phyloP scores from a whole-genome alignment of 768 basidiomycete genomes.

The Xerocomus potaroensis region DNA sequence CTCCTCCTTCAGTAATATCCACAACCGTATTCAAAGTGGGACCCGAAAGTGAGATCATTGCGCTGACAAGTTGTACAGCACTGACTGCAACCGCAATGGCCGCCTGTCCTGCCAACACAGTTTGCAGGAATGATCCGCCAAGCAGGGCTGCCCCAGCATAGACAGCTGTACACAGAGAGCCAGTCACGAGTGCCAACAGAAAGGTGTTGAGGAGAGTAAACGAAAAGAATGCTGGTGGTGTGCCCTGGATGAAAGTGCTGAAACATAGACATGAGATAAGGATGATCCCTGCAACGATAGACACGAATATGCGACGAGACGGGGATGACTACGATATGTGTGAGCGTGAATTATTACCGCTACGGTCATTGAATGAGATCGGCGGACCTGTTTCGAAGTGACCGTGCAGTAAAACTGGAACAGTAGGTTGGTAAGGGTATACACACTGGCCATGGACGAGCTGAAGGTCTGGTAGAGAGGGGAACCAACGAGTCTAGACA shows the following conservation, averaged over 20 bases:
- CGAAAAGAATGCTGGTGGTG: slow-evolving; percentile 55
- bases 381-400: slow-evolving; percentile 60
- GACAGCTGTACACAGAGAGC: slow-evolving; percentile 74
- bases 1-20: slow-evolving; percentile 15
- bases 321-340: slow-evolving; percentile 47
- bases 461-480: slow-evolving; percentile 54
- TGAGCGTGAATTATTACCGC: slow-evolving; percentile 2
- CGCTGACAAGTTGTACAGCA: slow-evolving; percentile 66
- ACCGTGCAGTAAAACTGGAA: slow-evolving; percentile 73
- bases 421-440: slow-evolving; percentile 61
- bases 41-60: slow-evolving; percentile 52
- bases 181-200: slow-evolving; percentile 55
- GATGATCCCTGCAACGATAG: slow-evolving; percentile 47
- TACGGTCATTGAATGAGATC: background rate
- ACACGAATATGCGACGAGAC: slow-evolving; percentile 50
- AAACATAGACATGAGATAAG: slow-evolving; percentile 58
- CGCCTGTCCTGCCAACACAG: slow-evolving; percentile 80
- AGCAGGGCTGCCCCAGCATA: slow-evolving; percentile 81
- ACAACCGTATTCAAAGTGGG: slow-evolving; percentile 28
- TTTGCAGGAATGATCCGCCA: slow-evolving; percentile 67
- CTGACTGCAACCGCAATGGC: slow-evolving; percentile 82
- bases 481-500: slow-evolving; percentile 62
- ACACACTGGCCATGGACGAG: slow-evolving; percentile 61
- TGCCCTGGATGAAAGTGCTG: slow-evolving; percentile 56
- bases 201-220: slow-evolving; percentile 63